phyloP scores from a whole-genome alignment of 2,329 filamentous ascomycete species.

The Penicillium sclerotigenum region DNA sequence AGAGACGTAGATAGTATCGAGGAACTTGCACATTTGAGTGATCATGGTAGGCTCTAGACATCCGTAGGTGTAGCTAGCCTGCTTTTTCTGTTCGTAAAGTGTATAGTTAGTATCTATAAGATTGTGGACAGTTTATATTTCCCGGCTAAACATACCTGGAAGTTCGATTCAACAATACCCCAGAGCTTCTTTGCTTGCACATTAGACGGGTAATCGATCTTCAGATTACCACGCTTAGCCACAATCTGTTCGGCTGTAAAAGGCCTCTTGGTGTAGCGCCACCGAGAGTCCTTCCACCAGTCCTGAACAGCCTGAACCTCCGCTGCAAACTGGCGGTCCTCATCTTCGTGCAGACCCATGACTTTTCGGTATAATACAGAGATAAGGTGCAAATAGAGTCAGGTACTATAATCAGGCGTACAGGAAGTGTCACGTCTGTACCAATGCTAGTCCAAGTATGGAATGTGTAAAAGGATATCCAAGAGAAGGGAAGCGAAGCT shows the following conservation, averaged over 20 bases:
- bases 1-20: constrained; percentile 97
- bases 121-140: not conserved
- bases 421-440: not conserved
- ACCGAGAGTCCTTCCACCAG: constrained; percentile 92
- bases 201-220: constrained; percentile 89
- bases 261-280: constrained; percentile 86
- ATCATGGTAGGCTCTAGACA: constrained; percentile 98
- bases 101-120: constrained; percentile 14
- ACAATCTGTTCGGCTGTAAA: constrained; percentile 98
- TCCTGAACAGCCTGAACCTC: constrained; percentile 86
- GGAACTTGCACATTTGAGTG: constrained; percentile 98
- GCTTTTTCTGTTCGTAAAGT: constrained; percentile 58
- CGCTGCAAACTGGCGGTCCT: constrained; percentile 70
- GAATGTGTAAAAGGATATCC: not conserved
- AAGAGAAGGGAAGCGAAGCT: constrained; percentile 6
- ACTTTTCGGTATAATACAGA: constrained; percentile 18
- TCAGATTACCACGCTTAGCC: constrained; percentile 85
- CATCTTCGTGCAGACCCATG: constrained; percentile 55
- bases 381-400: constrained; percentile 11
- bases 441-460: constrained; percentile 6
- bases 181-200: constrained; percentile 90
- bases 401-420: constrained; percentile 1
- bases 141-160: constrained; percentile 58
- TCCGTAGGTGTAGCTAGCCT: constrained; percentile 92
- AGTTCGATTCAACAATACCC: constrained; percentile 81